These are phyloP conservation scores for Coemansia sp. DNA, from an alignment of 192 early-diverging fungal species.

Conservation along the genomic window DNA sequence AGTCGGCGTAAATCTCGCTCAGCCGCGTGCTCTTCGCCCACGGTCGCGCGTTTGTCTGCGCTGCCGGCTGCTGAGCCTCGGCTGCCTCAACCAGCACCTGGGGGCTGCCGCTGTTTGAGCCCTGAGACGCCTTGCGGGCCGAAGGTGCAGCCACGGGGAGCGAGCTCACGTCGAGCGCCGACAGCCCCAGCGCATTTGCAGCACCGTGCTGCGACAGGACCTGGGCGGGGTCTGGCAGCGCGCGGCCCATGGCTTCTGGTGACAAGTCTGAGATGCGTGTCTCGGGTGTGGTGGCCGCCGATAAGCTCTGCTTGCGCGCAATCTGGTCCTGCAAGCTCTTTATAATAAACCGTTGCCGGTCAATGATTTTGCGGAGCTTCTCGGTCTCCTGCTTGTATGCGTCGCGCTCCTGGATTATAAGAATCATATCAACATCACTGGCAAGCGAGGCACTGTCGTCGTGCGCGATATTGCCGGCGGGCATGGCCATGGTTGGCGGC, in stretches of 20 bases:
- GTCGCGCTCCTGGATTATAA: constrained; percentile 60
- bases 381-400: constrained; percentile 76
- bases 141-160: constrained; percentile 4
- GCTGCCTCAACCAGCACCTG: background rate
- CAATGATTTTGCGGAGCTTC: constrained; percentile 87
- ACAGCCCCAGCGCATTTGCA: constrained; percentile 32
- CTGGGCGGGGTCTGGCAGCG: constrained; percentile 3
- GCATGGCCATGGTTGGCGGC: constrained; percentile 13
- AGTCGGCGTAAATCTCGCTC: constrained; percentile 54
- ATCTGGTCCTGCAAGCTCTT: constrained; percentile 74
- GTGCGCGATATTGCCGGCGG: constrained; percentile 4
- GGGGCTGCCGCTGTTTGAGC: constrained; percentile 1
- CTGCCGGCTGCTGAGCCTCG: background rate
- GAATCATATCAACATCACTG: constrained; percentile 33
- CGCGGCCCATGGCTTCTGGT: constrained; percentile 5
- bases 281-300: constrained; percentile 30
- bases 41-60: constrained; percentile 17
- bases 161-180: constrained; percentile 19
- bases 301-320: constrained; percentile 34
- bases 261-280: constrained; percentile 7
- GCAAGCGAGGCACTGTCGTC: constrained; percentile 6
- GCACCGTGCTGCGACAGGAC: background rate
- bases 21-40: constrained; percentile 52
- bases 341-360: constrained; percentile 83
- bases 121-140: constrained; percentile 27